Conservation (phyloP, 495 filamentous ascomycete genomes). For the Penicillium crystallinum region DNA sequence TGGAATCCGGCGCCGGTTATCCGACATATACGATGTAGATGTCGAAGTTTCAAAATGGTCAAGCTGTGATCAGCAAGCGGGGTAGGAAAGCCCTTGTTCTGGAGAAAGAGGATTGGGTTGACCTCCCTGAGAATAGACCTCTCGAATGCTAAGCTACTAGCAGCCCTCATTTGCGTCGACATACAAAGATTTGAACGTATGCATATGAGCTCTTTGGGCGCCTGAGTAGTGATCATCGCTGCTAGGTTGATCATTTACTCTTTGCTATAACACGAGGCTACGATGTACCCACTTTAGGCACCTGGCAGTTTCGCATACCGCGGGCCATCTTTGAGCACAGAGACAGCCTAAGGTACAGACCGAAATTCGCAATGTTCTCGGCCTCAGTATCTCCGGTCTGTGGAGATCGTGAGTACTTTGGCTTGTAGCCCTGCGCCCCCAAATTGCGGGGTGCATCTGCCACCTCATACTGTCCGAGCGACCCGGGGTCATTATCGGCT, state of each 20-base stretch:
- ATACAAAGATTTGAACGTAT: not conserved
- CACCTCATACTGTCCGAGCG: constrained; percentile 13
- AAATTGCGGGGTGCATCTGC: constrained; percentile 26
- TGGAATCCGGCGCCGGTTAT: not conserved
- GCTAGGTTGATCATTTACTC: constrained; percentile 3
- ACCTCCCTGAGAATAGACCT: not conserved
- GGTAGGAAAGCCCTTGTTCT: not conserved
- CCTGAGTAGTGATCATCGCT: not conserved
- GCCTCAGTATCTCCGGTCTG: not conserved
- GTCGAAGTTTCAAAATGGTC: not conserved
- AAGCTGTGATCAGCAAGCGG: constrained; percentile 1
- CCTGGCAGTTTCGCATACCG: not conserved
- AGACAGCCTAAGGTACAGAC: not conserved
- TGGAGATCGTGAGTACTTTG: not conserved
- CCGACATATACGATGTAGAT: not conserved
- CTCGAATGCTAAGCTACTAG: not conserved
- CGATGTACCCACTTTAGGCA: not conserved
- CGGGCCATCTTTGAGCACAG: not conserved
- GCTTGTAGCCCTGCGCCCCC: not conserved
- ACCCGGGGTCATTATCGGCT: not conserved
- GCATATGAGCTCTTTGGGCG: not conserved
- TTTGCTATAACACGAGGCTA: not conserved
- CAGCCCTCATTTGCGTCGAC: not conserved
- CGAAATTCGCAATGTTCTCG: not conserved
- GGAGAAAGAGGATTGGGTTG: not conserved